Evolutionary conservation across 1,284 basidiomycete genomes (phyloP), one percentile per base, ranked within the genome.

Genomic region (Fomitopsis palustris): DNA sequence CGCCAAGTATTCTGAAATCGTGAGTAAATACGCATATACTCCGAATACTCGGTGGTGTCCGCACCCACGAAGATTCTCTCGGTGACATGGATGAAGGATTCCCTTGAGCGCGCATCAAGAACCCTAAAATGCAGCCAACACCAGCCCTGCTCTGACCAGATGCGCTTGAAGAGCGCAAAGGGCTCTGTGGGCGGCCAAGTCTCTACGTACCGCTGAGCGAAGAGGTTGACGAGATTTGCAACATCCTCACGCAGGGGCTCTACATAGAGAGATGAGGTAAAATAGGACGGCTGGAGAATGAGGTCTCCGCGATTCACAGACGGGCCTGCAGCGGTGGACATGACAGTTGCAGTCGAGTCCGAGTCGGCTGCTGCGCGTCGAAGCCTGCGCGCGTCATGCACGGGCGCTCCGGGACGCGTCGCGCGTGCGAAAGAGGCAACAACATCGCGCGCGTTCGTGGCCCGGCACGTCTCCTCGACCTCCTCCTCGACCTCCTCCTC

Each of bases 101-200:
- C 81, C 38, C 90, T 80, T 23, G 84, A 75, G 53, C 87, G 78
- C 38, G 77, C 73, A 64, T 92, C 89, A 61, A 88, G 83, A 2
- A 84, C 82, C 66, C 81, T 85, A 72, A 92, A 80, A 66, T 91
- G 88, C 53, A 90, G 73, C 82, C 84, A 90, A 42, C 77, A 74
- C 90, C 90, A 92, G 31, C 88, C 87, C 60, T 81, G 78, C 7
- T 75, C 72, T n/a, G 70, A 69, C 90, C 90, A 92, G 16, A 89
- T 63, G 1, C 69, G 65, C 69, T 87, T 91, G 81, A 92, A 92
- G 17, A 86, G 74, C 2, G 75, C 64, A 69, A 91, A 92, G 0
- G 90, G 87, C 43, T 75, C 75, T 1, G 63, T 59, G 2, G 56
- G 53, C 23, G 68, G 62, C 31, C 68, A 66, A 25, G 68, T 62